Evolutionary conservation across 257 asterid genomes (phyloP).

Genomic region (Solanum bulbocastanum): DNA sequence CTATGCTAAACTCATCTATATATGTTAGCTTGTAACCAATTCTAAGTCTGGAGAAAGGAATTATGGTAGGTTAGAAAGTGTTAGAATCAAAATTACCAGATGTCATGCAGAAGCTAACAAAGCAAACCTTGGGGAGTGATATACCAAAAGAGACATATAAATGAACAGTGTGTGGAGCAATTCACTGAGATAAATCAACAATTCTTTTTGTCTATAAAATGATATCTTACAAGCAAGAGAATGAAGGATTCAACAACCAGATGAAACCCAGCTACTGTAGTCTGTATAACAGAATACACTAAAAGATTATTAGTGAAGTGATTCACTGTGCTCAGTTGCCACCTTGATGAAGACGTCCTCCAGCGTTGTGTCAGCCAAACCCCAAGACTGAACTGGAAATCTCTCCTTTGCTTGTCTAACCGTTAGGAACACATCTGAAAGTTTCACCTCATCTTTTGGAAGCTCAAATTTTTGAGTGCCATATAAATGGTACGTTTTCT

Average conservation of each 20-base stretch:
- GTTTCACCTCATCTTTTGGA: constrained; percentile 18
- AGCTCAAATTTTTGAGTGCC: constrained; percentile 40
- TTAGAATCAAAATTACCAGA: background rate
- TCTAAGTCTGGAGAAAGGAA: background rate
- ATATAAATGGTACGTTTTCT: constrained; percentile 12
- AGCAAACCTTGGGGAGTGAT: background rate
- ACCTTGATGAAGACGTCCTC: constrained; percentile 39
- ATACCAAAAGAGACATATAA: background rate
- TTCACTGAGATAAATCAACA: background rate
- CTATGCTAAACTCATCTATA: background rate
- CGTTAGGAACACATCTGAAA: constrained; percentile 22
- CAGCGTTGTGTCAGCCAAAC: constrained; percentile 30
- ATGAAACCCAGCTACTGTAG: background rate
- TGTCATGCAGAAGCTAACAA: background rate
- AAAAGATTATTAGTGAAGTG: background rate
- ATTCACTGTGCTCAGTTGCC: constrained; percentile 8
- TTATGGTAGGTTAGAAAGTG: background rate
- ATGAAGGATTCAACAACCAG: background rate
- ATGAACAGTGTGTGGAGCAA: background rate
- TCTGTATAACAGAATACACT: background rate
- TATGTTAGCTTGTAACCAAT: background rate
- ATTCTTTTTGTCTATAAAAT: background rate
- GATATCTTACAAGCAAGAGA: background rate
- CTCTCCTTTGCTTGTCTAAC: constrained; percentile 21
- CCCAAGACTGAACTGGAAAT: constrained; percentile 25